Base-by-base conservation (phyloP, 768 basidiomycete species). In the Kwoniella sp. region DNA sequence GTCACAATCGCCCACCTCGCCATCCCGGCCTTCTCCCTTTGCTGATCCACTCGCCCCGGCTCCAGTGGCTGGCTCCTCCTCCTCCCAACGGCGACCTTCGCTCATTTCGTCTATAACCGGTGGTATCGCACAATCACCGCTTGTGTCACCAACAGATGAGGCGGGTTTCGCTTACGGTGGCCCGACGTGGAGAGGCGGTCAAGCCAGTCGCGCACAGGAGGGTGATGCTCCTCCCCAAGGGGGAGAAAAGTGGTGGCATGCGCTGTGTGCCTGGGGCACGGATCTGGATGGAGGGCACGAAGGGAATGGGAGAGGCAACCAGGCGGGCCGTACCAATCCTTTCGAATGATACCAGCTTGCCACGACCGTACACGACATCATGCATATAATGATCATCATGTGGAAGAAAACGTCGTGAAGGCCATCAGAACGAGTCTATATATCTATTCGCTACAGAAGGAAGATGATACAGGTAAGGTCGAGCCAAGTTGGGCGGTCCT, bases 211-310 rank as follows among this genome's bases (percentile, higher is more conserved):
- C 25, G 32, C 22, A 28, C 48, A 46, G 10, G 53, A 62, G 25
- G 54, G 43, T 26, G 47, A 22, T 5, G 32, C 42, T 23, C 40
- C 29, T 5, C 23, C 36, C 19, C 33, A 33, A 29, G 45, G 48
- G 33, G 36, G 43, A 41, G 72, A 73, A 19, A 65, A 63, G 50
- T 73, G 72, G 72, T 73, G 72, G 72, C 64, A 71, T 61, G 70
- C 72, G 19, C 50, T 73, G 5, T 73, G 72, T 43, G 63, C 72
- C 7, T 73, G 72, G 72, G 72, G 72, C 6, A 38, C 47, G 17
- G 72, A 73, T 49, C 43, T 73, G 36, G 72, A 73, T 48, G 70
- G 69, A 20, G 70, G 70, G 3, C 61, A 62, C 25, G 62, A 50
- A 12, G 65, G 70, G 25, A 64, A 71, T 10, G 63, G 47, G 44